Base-by-base conservation (phyloP, 164 flowering plant species). In the Nymphaea thermarum region DNA sequence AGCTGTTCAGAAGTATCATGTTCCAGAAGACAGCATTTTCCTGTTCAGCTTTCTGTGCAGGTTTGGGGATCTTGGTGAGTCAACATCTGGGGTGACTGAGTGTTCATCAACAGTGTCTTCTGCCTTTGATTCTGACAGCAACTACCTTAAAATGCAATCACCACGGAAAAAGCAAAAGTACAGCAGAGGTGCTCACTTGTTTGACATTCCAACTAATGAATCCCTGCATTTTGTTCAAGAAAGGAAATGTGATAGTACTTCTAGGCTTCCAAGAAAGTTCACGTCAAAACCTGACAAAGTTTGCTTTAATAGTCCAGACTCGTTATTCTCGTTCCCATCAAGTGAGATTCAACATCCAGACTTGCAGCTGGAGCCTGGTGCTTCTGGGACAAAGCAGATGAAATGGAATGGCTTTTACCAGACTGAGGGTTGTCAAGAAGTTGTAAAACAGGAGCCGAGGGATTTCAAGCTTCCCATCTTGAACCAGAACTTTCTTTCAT, bases 61-160 rank as follows among this genome's bases (percentile, higher is more conserved):
- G 79, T 95, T 79, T 77, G 95, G 97, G 61, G 96, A 90, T 69
- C 82, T 77, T 14, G 96, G 85, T 72, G 96, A 87, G 71, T 83
- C 92, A 43, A 85, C 77, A 79, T 95, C 99, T 68, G 91, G 85
- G 75, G 81, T 82, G 81, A 95, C 99, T 65, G 97, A 95, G 43
- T 82, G 97, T 78, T 91, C 96, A 43, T 90, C 96, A 44, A 83
- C 93, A 25, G 82, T 80, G 18, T 90, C 96, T 67, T 83, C 94
- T 68, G 86, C 86, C 74, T 81, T 86, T 51, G 90, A 80, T 68
- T 82, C 91, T 10, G 87, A 75, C 64, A 77, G 76, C 57, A 70
- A 70, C 71, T 80, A 65, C 42, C 25, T 64, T 57, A 81, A 76
- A 71, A 69, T 70, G 60, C 81, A 66, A 62, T 78, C 79, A 43